Conservation (phyloP, 2,329 filamentous ascomycete genomes). For the Ceratocystis albifundus region DNA sequence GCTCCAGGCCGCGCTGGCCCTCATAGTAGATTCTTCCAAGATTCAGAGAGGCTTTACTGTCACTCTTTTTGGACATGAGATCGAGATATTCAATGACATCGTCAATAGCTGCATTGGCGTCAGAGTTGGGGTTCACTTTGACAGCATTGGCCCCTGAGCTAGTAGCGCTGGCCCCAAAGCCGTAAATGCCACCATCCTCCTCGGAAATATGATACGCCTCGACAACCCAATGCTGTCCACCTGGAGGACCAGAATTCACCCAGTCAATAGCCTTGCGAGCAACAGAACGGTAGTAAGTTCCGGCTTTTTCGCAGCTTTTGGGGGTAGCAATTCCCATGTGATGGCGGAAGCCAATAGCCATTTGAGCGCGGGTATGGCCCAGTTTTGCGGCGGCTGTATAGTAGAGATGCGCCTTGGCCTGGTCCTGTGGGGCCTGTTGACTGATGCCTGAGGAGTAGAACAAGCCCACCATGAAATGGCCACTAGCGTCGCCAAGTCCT, state of each 20-base stretch:
- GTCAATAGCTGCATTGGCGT: slow-evolving; percentile 75
- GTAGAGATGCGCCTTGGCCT: slow-evolving; percentile 84
- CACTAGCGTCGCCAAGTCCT: slow-evolving; percentile 71
- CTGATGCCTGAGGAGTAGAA: slow-evolving; percentile 93
- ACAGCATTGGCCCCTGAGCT: slow-evolving; percentile 77
- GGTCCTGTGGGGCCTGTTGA: slow-evolving; percentile 66
- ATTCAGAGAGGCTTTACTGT: slow-evolving; percentile 76
- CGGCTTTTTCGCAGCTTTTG: slow-evolving; percentile 73
- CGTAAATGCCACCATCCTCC: slow-evolving; percentile 83
- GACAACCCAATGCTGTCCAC: slow-evolving; percentile 63
- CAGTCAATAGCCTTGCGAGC: slow-evolving; percentile 86
- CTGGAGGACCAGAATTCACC: slow-evolving; percentile 80
- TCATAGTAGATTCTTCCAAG: slow-evolving; percentile 82
- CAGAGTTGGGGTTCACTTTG: slow-evolving; percentile 59
- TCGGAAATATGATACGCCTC: slow-evolving; percentile 82
- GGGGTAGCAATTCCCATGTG: slow-evolving; percentile 74
- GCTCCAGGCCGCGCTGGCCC: slow-evolving; percentile 61
- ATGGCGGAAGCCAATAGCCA: slow-evolving; percentile 83
- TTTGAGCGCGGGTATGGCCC: slow-evolving; percentile 75
- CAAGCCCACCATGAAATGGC: slow-evolving; percentile 89
- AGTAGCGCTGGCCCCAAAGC: slow-evolving; percentile 81
- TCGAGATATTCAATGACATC: slow-evolving; percentile 93
- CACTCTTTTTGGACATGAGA: slow-evolving; percentile 78
- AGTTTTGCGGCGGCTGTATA: slow-evolving; percentile 84
- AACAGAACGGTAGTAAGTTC: slow-evolving; percentile 81